Conservation (phyloP, 768 basidiomycete species). For the Cyclocybe aegerita region DNA sequence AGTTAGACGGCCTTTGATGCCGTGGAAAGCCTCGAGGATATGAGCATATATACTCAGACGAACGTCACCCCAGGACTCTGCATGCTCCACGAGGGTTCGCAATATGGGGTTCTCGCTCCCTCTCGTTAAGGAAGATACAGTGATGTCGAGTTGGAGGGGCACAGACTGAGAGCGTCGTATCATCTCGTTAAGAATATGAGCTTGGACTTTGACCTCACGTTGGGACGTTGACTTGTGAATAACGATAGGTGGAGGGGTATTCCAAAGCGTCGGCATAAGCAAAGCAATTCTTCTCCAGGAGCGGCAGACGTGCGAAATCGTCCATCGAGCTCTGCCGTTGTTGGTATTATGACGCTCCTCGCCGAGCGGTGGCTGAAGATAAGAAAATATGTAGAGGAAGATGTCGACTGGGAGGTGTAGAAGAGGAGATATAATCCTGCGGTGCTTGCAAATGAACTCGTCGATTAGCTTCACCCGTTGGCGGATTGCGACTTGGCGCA, state of each 20-base stretch:
- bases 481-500: neutral
- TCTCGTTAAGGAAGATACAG: too few species aligned
- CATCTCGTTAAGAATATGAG: neutral
- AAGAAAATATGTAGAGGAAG: conserved; percentile 1
- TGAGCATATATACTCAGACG: too few species aligned
- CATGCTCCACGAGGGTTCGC: too few species aligned
- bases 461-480: neutral
- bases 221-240: neutral
- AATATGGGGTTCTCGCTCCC: too few species aligned
- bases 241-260: neutral
- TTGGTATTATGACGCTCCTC: neutral
- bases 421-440: conserved; percentile 2
- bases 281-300: conserved; percentile 1
- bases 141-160: neutral
- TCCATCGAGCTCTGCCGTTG: neutral
- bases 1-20: too few species aligned
- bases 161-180: neutral
- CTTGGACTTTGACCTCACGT: neutral
- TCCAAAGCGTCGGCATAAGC: conserved; percentile 1
- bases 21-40: too few species aligned
- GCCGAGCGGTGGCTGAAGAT: neutral
- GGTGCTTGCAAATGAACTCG: conserved; percentile 3
- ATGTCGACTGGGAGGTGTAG: conserved; percentile 4
- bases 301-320: conserved; percentile 2
- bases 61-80: too few species aligned